Evolutionary conservation across 257 asterid species (phyloP), one percentile per base, ranked within the genome.

Genomic region (Nicotiana knightiana): DNA sequence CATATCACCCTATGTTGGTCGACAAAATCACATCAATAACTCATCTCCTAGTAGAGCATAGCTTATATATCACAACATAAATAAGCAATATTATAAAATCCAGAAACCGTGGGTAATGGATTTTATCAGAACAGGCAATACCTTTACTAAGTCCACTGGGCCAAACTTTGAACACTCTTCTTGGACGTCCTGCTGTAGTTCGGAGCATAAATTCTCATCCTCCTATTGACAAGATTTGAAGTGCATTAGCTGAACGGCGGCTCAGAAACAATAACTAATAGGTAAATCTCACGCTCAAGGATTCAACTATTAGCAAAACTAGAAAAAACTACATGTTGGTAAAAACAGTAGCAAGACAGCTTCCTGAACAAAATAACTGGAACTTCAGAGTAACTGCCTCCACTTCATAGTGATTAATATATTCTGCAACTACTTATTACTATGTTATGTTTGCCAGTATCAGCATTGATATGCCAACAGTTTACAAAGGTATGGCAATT

Each of bases 101-200:
- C 75, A 16, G 58, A 12, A 33, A 46, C 48, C 51, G 5, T 66
- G 75, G 15, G 15, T 33, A 46, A 71, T 46, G 24, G 13, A 24
- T 71, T 43, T 48, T 4, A 73, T 51, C 63, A 26, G 63, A 1
- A 28, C 26, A 26, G 63, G 26, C 1, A 26, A 61, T 88, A 95
- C 99, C 97, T 91, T 95, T 77, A 95, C 90, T n/a, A 85, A 83
- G 81, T 95, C 99, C 85, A 93, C 79, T n/a, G 91, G 97, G 55
- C 99, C 98, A 83, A 93, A 89, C 89, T 93, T 95, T 48, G 93
- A 91, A 88, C 99, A 95, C 84, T 95, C 98, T 1, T 88, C 96
- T 33, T 85, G 87, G 21, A 95, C 91, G 82, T 95, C 99, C 85
- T 89, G 97, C 86, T 93, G 94, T 85, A 95, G 85, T 85, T 95